Percentiles rank a stretch among this genome's conserved stretches.
Evolutionary conservation across 2,329 filamentous ascomycete species (phyloP).

Genomic region (Davidsoniella virescens): DNA sequence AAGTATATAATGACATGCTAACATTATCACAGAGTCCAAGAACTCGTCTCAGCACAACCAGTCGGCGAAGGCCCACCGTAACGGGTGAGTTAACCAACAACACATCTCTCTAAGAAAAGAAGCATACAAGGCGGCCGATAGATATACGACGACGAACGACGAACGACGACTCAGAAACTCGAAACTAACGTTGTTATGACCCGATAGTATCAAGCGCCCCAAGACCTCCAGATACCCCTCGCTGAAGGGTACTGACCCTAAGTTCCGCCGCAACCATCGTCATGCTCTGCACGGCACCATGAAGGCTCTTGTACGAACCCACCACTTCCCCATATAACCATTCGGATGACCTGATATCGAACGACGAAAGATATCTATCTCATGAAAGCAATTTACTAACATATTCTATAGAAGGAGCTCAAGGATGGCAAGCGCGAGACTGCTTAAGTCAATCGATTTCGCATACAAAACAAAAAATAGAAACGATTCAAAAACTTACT

Average conservation of each 20-base stretch:
- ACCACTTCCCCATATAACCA: background rate
- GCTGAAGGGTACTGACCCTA: conserved; percentile 95
- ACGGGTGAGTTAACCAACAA: conserved; percentile 47
- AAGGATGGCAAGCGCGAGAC: conserved; percentile 89
- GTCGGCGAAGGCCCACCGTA: conserved; percentile 96
- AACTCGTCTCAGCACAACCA: conserved; percentile 99
- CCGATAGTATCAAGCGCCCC: conserved; percentile 93
- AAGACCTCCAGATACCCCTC: conserved; percentile 98
- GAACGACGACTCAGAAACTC: background rate
- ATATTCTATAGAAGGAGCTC: conserved; percentile 66
- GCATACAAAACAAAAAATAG: conserved; percentile 13
- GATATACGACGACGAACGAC: background rate
- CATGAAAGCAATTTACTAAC: conserved; percentile 20
- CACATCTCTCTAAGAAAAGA: background rate
- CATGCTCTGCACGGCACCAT: conserved; percentile 98
- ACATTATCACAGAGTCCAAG: conserved; percentile 66
- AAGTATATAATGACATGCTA: background rate
- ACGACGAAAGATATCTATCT: background rate
- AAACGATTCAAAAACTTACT: conserved; percentile 12
- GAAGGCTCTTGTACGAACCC: conserved; percentile 74
- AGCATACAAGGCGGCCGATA: background rate
- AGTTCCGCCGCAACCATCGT: conserved; percentile 99
- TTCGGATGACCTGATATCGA: background rate
- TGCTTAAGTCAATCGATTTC: conserved; percentile 38
- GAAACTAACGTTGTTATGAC: background rate